phyloP scores from a whole-genome alignment of 2,329 filamentous ascomycete genomes.

The Sordariomycetes sp. region DNA sequence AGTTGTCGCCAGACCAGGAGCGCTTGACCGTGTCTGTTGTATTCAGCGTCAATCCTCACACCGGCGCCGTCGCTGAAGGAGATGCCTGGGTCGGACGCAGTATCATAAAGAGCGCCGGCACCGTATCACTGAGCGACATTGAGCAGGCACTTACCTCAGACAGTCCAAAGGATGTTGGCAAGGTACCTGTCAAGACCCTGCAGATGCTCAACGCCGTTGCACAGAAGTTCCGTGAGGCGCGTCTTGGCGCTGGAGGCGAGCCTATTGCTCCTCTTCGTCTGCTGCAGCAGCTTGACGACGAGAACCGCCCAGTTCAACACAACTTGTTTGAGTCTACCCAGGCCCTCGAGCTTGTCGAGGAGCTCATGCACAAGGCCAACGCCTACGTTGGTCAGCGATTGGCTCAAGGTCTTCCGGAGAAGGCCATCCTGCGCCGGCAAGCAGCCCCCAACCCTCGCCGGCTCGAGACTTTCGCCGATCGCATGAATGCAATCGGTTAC shows the following conservation, averaged over 20 bases:
- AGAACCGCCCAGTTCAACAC: conserved; percentile 92
- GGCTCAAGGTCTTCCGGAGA: conserved; percentile 70
- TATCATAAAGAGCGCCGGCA: conserved; percentile 85
- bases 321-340: conserved; percentile 91
- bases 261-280: conserved; percentile 80
- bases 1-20: conserved; percentile 77
- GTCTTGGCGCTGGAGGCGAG: conserved; percentile 70
- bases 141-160: conserved; percentile 67
- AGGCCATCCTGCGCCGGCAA: conserved; percentile 86
- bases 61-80: conserved; percentile 69
- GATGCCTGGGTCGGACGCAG: conserved; percentile 92
- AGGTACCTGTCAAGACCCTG: conserved; percentile 65
- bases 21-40: conserved; percentile 87
- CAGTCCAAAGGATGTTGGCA: conserved; percentile 52
- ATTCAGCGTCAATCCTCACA: conserved; percentile 79
- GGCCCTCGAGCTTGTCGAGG: conserved; percentile 88
- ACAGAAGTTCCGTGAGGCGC: conserved; percentile 82
- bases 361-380: conserved; percentile 91
- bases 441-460: conserved; percentile 77
- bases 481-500: conserved; percentile 86
- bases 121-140: conserved; percentile 76
- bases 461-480: conserved; percentile 81
- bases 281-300: conserved; percentile 89
- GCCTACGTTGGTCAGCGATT: conserved; percentile 81
- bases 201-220: conserved; percentile 73